Conservation (phyloP, 208 protist species). For the Leishmania mexicana region DNA sequence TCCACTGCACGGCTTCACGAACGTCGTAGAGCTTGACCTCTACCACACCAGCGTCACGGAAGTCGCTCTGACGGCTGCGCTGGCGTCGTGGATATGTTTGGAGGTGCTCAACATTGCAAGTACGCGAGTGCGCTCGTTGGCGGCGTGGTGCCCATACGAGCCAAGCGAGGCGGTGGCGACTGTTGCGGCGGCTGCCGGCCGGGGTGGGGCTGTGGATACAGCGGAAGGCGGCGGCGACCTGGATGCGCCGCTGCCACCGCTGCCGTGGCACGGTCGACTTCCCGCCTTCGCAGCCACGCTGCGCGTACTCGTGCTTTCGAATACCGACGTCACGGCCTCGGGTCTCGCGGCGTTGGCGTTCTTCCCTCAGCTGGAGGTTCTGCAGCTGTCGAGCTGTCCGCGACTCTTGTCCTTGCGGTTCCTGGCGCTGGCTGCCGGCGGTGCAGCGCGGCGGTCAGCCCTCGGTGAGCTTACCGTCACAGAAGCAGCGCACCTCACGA, state of each 20-base stretch:
- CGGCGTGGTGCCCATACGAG: constrained; percentile 23
- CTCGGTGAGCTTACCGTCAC: constrained; percentile 42
- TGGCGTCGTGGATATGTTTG: constrained; percentile 34
- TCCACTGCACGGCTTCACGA: constrained; percentile 27
- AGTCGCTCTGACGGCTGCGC: constrained; percentile 26
- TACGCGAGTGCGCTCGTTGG: constrained; percentile 32
- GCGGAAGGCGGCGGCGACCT: not conserved
- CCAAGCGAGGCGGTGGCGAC: constrained; percentile 1
- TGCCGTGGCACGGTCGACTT: not conserved
- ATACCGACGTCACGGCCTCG: constrained; percentile 38
- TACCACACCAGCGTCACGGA: constrained; percentile 60
- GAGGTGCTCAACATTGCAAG: constrained; percentile 42
- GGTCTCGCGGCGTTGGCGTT: constrained; percentile 35
- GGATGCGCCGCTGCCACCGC: not conserved
- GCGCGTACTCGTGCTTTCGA: constrained; percentile 43
- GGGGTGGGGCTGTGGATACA: not conserved
- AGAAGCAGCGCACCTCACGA: constrained; percentile 28
- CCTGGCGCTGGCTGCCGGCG: constrained; percentile 12
- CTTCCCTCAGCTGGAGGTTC: constrained; percentile 37
- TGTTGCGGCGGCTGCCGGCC: not conserved
- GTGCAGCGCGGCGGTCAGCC: not conserved
- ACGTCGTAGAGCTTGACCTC: constrained; percentile 53
- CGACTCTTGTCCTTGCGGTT: constrained; percentile 36
- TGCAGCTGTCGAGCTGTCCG: constrained; percentile 42
- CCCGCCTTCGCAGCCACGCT: constrained; percentile 42